phyloP scores from a whole-genome alignment of 108 stramenopile genomes.

The Nitzschia sp. region DNA sequence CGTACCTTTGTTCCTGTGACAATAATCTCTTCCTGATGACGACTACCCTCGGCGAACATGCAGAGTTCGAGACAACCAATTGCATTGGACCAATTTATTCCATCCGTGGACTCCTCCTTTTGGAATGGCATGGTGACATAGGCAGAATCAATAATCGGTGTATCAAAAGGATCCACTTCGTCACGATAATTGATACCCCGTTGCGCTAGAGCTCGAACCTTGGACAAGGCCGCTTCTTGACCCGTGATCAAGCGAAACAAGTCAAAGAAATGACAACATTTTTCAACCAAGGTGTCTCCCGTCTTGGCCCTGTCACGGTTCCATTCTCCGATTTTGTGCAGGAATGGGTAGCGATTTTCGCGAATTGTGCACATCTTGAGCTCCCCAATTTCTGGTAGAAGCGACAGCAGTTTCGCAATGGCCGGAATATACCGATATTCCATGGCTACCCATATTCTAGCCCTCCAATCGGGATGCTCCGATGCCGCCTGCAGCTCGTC shows the following conservation, averaged over 20 bases:
- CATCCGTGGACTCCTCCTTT: background rate
- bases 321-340: constrained; percentile 80
- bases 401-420: constrained; percentile 64
- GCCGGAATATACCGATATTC: constrained; percentile 89
- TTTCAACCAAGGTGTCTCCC: constrained; percentile 80
- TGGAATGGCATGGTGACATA: constrained; percentile 75
- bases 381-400: constrained; percentile 68
- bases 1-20: constrained; percentile 79
- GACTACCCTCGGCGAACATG: constrained; percentile 85
- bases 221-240: constrained; percentile 56
- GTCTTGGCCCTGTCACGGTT: constrained; percentile 75
- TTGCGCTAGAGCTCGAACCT: constrained; percentile 49
- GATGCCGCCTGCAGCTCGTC: constrained; percentile 41
- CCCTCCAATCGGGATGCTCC: constrained; percentile 41
- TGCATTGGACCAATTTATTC: constrained; percentile 18
- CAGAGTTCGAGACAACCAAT: constrained; percentile 82
- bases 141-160: constrained; percentile 82
- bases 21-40: constrained; percentile 89
- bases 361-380: constrained; percentile 83
- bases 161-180: constrained; percentile 50
- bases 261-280: constrained; percentile 89
- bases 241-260: constrained; percentile 80
- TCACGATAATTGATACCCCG: constrained; percentile 69
- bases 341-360: constrained; percentile 84
- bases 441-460: constrained; percentile 86